Evolutionary conservation across 1,284 basidiomycete genomes (phyloP), one percentile per base, ranked within the genome.

Genomic region (Tetrapyrgos nigripes): DNA sequence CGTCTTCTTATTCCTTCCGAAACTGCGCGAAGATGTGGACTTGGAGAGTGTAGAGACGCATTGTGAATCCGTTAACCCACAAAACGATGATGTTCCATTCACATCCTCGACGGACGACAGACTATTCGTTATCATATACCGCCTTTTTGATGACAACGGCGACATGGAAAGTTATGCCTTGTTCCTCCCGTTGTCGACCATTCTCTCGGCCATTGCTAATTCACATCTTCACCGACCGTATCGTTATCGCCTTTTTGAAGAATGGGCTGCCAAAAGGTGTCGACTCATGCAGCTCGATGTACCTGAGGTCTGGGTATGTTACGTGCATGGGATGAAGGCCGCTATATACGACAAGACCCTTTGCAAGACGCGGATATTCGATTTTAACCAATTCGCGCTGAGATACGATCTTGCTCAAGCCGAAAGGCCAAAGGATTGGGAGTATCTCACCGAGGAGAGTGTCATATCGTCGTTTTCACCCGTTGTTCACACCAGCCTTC

Each of bases 251-350:
- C 10, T 35, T 21, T 64, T 58, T 55, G 48, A 58, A 14, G 27
- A 53, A 26, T 64, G 63, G 63, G 63, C 61, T 10, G 44, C 55
- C 8, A 19, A 27, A 19, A 49, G 44, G 23, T 55, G 58, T 35
- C 59, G 58, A 19, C 23, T 59, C 14, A 35, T 62, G 13, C 46
- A 26, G 8, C 24, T 57, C 24, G 35, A 31, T 49, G 13, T 11
- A 11, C 52, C 58, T 14, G 59, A 55, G 21, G 33, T 50, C 26
- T 65, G 64, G 64, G 54, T 59, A 21, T 59, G 54, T 43, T 58
- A 52, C 37, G 31, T 62, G 21, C 57, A 62, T 35, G 61, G 61
- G 17, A 45, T 62, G 33, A 51, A 33, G 33, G 61, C 61, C 11
- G 51, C 43, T 14, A 27, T 55, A 13, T 52, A 55, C 37, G 48